Conservation (phyloP, 108 stramenopile genomes). For the Cyclotella atomus region DNA sequence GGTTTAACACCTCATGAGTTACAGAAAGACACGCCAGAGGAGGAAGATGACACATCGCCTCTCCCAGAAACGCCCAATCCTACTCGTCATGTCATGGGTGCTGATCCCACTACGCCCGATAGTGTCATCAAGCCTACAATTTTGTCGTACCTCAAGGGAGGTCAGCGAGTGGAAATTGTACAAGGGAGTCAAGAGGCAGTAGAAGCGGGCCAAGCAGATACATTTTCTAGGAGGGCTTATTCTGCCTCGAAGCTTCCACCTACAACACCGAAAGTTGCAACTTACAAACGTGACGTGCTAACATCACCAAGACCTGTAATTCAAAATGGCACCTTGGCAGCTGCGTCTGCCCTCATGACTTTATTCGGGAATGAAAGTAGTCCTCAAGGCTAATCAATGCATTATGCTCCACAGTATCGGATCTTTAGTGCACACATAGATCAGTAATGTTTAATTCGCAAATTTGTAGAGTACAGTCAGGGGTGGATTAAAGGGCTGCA, state of each 20-base stretch:
- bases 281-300: not conserved
- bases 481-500: no score
- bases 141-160: conserved; percentile 14
- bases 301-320: conserved; percentile 17
- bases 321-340: conserved; percentile 31
- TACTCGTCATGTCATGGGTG: conserved; percentile 28
- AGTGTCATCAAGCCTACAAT: conserved; percentile 44
- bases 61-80: conserved; percentile 32
- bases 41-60: conserved; percentile 27
- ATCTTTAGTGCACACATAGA: not conserved
- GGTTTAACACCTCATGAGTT: not conserved
- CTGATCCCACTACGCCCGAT: conserved; percentile 29
- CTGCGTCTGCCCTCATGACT: conserved; percentile 18
- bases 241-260: conserved; percentile 9
- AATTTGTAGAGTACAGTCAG: not conserved
- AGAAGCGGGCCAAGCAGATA: not conserved
- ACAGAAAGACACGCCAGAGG: not conserved
- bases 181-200: not conserved
- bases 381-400: not conserved
- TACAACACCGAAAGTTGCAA: not conserved
- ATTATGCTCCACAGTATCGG: no score
- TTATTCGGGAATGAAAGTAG: not conserved
- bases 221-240: not conserved
- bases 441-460: not conserved
- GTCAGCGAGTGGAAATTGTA: not conserved